Evolutionary conservation across 345 rosid species (phyloP), one percentile per base, ranked within the genome.

Genomic region (Raphanus raphanistrum): DNA sequence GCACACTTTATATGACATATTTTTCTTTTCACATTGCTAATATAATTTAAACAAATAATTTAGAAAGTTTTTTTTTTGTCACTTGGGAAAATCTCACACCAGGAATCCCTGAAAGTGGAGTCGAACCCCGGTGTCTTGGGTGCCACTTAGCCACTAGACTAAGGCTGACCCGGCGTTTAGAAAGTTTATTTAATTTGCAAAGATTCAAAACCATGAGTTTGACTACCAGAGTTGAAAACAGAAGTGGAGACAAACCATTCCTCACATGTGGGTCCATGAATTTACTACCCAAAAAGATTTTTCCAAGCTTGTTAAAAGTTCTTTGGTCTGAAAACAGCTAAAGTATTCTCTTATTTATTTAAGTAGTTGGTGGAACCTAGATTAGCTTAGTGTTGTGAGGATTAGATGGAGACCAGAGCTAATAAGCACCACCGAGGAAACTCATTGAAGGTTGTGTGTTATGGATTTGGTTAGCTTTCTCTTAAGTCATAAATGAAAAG

Each of bases 1-100:
- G 81, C 81, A 45, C 73, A 78, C 77, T 45, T 1, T 66, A 21
- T 72, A 21, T 1, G 81, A 72, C 71, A 15, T 58, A 72, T 59
- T 78, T 55, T 50, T 21, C 63, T 15, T 15, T 78, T 72, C 81
- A 78, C 81, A 78, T 21, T 27, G 57, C 63, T 10, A 62, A 26
- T 63, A 50, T 2, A n/a, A 15, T n/a, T 28, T 13, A 32, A 33
- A 45, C 54, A 61, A 68, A 43, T 43, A 12, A 43, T 43, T n/a
- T 63, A 8, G 0, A 32, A n/a, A n/a, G n/a, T n/a, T n/a, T n/a
- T n/a, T n/a, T n/a, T n/a, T n/a, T n/a, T n/a, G n/a, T n/a, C n/a
- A n/a, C n/a, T n/a, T n/a, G n/a, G n/a, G n/a, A n/a, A n/a, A n/a
- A n/a, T n/a, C n/a, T n/a, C n/a, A n/a, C n/a, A n/a, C n/a, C n/a